Evolutionary conservation across 208 protist genomes (phyloP), one percentile per base, ranked within the genome.

Genomic region (Crithidia brevicula): DNA sequence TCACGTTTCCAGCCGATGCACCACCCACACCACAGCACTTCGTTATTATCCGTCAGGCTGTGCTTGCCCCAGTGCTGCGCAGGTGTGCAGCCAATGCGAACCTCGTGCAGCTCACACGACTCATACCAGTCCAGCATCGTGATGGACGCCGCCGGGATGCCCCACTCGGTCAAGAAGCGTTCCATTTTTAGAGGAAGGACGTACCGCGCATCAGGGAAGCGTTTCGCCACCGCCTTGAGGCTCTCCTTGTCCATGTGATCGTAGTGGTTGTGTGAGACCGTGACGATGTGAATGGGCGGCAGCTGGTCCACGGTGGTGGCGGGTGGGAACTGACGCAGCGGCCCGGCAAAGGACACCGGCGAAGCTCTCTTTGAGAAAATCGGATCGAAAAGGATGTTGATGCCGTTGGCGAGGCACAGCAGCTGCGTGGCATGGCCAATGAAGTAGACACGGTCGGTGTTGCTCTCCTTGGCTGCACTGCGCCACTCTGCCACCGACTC

Each of bases 201-300:
- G 42, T 87, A 92, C 2, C 38, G 49, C 38, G 65, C 67, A 20
- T 79, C 60, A 15, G 80, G 82, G 66, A 79, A 82, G 25, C 67
- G 74, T 27, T 72, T 40, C 22, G 59, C 54, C 6, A 97, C 20
- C 16, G 67, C 45, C 22, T 46, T 46, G 1, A 94, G 33, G 15
- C 74, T 76, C 0, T 54, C 7, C 71, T 76, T 46, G 66, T 94
- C 83, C 31, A 97, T 76, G 74, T 97, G 91, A 60, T 97, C 93
- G 72, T 92, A 96, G 76, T 97, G 93, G 67, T 94, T 92, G 76
- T 97, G 93, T 28, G 82, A 91, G 22, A 97, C 36, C 25, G 85
- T 63, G 18, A 95, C 77, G 30, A 93, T 83, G 74, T 97, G 79
- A 6, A 95, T 66, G 2, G 30, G 49, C n/a, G 91, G 89, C 28